Base-by-base conservation (phyloP, 768 basidiomycete genomes). In the Calocera viscosa region DNA sequence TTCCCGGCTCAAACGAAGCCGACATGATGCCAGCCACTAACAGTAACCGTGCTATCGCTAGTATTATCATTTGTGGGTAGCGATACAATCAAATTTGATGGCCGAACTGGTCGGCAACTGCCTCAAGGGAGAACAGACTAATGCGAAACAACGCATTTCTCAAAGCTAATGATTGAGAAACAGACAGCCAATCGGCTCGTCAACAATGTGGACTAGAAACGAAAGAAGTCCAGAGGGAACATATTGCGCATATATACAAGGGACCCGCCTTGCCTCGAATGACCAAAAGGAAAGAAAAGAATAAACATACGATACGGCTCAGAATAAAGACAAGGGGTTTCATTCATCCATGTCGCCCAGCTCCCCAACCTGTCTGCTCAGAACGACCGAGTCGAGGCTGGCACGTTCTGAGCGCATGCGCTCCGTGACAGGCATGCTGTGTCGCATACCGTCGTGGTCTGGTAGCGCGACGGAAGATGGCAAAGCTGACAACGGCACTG, bases 341-440 rank as follows among this genome's bases (percentile, higher is more conserved):
- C 30, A 32, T 5, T 60, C 2, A 19, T 60, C 53, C 53, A 60
- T 11, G 10, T 32, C 30, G 53, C 53, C 53, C 30, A 60, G 30
- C 30, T 60, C 53, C 14, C 53, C 26, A 22, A 60, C 26, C 22
- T 60, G 53, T 26, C 30, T 60, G 53, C 53, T 60, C 11, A 60
- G 53, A 2, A 60, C 22, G 5, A 19, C 53, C 7, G 53, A 60
- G 30, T 60, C 53, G 53, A 60, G 53, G 30, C 53, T 60, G 53
- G 53, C 53, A 16, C 53, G 53, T 22, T 32, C 16, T 32, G 53
- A 60, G 16, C 53, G 53, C 53, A 14, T 26, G 5, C 26, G 14
- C 53, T 60, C 53, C 22, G 53, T 26, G 53, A 17, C 43, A 47
- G 53, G 53, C 24, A 60, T 60, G 53, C 53, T 60, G 53, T 60